These are phyloP conservation scores for Gonium pectorale DNA, from an alignment of 139 green algal species.

Conservation along the genomic window DNA sequence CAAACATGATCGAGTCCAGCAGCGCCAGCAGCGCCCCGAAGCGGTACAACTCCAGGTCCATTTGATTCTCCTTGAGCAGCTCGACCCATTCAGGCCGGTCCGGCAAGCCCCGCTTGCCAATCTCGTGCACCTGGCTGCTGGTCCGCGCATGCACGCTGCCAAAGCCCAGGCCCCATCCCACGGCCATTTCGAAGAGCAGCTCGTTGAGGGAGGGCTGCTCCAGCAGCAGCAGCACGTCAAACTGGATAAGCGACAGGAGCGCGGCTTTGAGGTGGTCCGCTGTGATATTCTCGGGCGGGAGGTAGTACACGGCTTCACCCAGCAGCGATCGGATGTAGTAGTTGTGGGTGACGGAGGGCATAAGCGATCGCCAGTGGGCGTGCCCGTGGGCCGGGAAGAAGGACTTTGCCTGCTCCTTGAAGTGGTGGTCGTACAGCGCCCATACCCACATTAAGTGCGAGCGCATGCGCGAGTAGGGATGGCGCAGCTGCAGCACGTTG, in stretches of 20 bases:
- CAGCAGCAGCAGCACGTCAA: conserved; percentile 53
- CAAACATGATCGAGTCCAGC: conserved; percentile 37
- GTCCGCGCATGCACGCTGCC: conserved; percentile 19
- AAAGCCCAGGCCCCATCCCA: conserved; percentile 40
- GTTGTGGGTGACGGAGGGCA: conserved; percentile 45
- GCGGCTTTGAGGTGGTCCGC: background rate
- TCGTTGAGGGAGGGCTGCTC: conserved; percentile 32
- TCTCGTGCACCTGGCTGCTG: conserved; percentile 35
- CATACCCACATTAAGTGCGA: conserved; percentile 51
- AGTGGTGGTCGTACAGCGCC: conserved; percentile 43
- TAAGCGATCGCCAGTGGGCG: conserved; percentile 7
- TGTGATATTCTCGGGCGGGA: background rate
- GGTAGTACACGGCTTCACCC: conserved; percentile 45
- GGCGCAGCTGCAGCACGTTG: conserved; percentile 50
- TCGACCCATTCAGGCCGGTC: background rate
- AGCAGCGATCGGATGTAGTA: conserved; percentile 46
- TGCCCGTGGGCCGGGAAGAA: conserved; percentile 23
- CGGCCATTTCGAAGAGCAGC: conserved; percentile 33
- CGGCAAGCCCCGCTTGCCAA: conserved; percentile 22
- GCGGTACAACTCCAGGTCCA: conserved; percentile 42
- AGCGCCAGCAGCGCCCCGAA: conserved; percentile 27
- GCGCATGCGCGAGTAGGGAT: conserved; percentile 33
- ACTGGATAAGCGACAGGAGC: conserved; percentile 31
- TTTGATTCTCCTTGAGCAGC: background rate
- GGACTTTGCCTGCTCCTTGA: conserved; percentile 12